phyloP scores from a whole-genome alignment of 257 asterid genomes.

The Jaltomata sinuosa region DNA sequence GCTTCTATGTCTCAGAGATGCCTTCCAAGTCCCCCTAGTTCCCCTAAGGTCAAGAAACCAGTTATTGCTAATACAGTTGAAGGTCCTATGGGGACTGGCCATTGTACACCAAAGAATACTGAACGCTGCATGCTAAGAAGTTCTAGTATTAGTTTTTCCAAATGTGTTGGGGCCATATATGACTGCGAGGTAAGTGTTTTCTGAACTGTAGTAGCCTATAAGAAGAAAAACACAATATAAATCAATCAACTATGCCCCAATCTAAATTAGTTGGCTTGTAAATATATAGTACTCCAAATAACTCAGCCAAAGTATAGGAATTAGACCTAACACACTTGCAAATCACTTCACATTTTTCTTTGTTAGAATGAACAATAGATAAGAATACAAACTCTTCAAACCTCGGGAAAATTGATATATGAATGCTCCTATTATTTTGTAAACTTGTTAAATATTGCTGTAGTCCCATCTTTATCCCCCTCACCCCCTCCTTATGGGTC shows the following conservation, averaged over 20 bases:
- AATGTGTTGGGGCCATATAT: slow-evolving; percentile 59
- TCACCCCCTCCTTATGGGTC: background rate
- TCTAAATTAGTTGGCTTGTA: background rate
- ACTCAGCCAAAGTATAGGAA: background rate
- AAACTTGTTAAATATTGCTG: background rate
- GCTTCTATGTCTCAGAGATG: slow-evolving; percentile 40
- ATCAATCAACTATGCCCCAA: background rate
- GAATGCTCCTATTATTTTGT: background rate
- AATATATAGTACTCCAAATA: no score
- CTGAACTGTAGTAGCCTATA: background rate
- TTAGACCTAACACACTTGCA: background rate
- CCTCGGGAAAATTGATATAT: background rate
- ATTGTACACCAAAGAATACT: slow-evolving; percentile 48
- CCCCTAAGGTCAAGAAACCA: slow-evolving; percentile 24
- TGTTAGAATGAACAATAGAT: background rate
- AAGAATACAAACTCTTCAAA: background rate
- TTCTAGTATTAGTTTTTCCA: slow-evolving; percentile 80
- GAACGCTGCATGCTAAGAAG: slow-evolving; percentile 81
- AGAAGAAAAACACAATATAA: background rate
- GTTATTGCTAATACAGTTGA: slow-evolving; percentile 27
- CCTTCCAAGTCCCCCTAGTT: slow-evolving; percentile 50
- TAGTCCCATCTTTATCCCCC: background rate
- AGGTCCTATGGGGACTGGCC: slow-evolving; percentile 29
- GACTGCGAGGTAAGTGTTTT: slow-evolving; percentile 49
- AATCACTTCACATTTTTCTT: background rate